phyloP scores from a whole-genome alignment of 805 yeast genomes.

The Candida chauliodis region DNA sequence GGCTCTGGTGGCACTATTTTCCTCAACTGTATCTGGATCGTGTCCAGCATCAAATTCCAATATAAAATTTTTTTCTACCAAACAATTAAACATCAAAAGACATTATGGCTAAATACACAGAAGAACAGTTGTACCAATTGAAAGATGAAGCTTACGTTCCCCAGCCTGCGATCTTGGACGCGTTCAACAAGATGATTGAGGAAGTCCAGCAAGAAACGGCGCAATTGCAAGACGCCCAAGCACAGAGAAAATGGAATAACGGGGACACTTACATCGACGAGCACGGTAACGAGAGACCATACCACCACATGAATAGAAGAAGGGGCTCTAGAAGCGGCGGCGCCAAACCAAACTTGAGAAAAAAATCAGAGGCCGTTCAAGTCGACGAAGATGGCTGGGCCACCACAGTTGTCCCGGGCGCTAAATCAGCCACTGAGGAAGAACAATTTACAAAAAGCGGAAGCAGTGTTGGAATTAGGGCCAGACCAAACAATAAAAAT shows the following conservation, averaged over 20 bases:
- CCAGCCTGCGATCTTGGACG: conserved; percentile 58
- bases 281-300: conserved; percentile 42
- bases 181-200: conserved; percentile 64
- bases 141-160: conserved; percentile 58
- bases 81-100: not conserved
- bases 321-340: conserved; percentile 52
- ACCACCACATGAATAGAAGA: conserved; percentile 51
- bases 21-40: not conserved
- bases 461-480: conserved; percentile 49
- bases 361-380: conserved; percentile 47
- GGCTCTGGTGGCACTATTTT: too few relatives aligned
- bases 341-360: conserved; percentile 52
- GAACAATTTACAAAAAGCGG: conserved; percentile 44
- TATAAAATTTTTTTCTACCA: conserved; percentile 2
- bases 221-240: conserved; percentile 3
- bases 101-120: conserved; percentile 59
- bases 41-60: not conserved
- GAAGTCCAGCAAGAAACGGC: conserved; percentile 51
- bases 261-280: conserved; percentile 47
- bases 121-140: conserved; percentile 61
- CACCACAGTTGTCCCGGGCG: conserved; percentile 44
- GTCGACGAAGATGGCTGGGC: conserved; percentile 86
- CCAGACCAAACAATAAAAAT: conserved; percentile 70
- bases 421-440: conserved; percentile 47
- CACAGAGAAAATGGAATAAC: conserved; percentile 14